Evolutionary conservation across 805 yeast species (phyloP), one percentile per base, ranked within the genome.

Genomic region (Wickerhamomyces sydowiorum): DNA sequence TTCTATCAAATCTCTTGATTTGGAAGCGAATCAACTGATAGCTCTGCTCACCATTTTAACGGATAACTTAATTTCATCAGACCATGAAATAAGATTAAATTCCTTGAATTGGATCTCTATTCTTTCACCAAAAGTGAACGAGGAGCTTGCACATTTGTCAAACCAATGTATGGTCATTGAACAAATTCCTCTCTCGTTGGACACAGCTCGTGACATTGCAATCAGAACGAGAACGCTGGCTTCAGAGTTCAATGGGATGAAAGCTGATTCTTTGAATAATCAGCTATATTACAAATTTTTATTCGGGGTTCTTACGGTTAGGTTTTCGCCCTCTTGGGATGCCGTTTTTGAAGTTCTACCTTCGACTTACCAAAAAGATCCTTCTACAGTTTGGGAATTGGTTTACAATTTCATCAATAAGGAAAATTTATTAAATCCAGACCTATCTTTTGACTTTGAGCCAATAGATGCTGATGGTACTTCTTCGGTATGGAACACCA

Each of bases 241-340:
- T 1, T 52, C 62, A 62, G 4, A 80, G 64, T 53, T 53, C 62
- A 33, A 54, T 59, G 14, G 46, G 57, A 4, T 65, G 63, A 22
- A 49, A 50, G 10, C 61, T 24, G 12, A 42, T 50, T 24, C 39
- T 50, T 2, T 54, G 45, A 37, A 46, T 45, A 40, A 62, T 49
- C 33, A 45, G n/a, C 52, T 72, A 14, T 68, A 76, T 25, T 66
- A 75, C 30, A 69, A 67, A 19, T 78, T 72, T 51, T 41, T 79
- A 30, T 73, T 84, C 50, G 98, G 98, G 27, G 70, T 85, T 45
- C 62, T 90, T 34, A 70, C 87, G 4, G 80, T 80, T 27, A 75
- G 77, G 44, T 88, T 91, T 51, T 84, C 87, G 42, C 98, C 98
- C 1, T 72, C 84, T 13, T 89, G 96, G 96, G 73, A 76, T 17